Evolutionary conservation across 129 eudicot genomes (phyloP).

Genomic region (Kitagawia praeruptora): DNA sequence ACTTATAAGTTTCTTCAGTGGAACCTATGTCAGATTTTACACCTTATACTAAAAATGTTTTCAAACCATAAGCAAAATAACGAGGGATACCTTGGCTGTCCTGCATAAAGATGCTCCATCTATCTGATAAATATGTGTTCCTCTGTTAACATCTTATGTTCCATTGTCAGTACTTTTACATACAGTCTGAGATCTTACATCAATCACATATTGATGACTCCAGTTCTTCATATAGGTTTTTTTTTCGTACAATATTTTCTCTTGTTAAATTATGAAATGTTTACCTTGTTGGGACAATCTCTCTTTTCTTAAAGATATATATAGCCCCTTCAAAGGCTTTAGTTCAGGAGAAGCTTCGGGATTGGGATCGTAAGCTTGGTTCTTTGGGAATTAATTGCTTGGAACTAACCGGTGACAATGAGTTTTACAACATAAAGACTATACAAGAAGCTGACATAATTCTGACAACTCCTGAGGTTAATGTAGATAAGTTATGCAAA

Average conservation of each 20-base stretch:
- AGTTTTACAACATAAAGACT: conserved; percentile 49
- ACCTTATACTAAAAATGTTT: neutral
- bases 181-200: conserved; percentile 8
- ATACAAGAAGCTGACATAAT: conserved; percentile 95
- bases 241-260: neutral
- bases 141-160: neutral
- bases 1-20: conserved; percentile 1
- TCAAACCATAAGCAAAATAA: neutral
- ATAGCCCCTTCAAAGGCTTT: conserved; percentile 98
- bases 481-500: conserved; percentile 1
- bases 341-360: conserved; percentile 95
- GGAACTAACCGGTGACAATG: conserved; percentile 97
- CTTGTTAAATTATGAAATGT: conserved; percentile 3
- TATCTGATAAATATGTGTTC: neutral
- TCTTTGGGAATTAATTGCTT: conserved; percentile 79
- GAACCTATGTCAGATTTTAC: conserved; percentile 1
- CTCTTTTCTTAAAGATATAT: conserved; percentile 48
- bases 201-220: conserved; percentile 17
- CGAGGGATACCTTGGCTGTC: neutral
- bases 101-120: neutral
- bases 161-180: neutral
- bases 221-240: neutral
- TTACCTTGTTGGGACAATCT: conserved; percentile 12
- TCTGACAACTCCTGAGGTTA: conserved; percentile 96
- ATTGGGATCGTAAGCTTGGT: conserved; percentile 83